Conservation (phyloP, 2,329 filamentous ascomycete genomes). For the Fusarium chaquense region DNA sequence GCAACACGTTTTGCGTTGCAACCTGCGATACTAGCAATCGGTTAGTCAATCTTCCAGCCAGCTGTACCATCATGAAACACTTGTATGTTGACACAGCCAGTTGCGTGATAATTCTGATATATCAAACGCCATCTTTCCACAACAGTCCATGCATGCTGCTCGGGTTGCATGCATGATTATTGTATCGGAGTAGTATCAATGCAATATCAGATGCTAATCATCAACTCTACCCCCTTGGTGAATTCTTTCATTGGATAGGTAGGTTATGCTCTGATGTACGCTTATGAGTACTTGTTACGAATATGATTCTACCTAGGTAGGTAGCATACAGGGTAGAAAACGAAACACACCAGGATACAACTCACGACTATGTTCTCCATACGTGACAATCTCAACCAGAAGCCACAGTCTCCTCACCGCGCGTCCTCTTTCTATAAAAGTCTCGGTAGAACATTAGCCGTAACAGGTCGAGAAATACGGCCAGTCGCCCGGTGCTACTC, state of each 20-base stretch:
- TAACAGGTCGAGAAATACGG: constrained; percentile 23
- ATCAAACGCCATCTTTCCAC: constrained; percentile 31
- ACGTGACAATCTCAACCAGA: not conserved
- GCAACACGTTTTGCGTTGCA: constrained; percentile 1
- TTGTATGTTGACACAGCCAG: constrained; percentile 14
- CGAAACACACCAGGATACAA: constrained; percentile 19
- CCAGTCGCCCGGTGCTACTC: constrained; percentile 17
- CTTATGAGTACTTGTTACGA: constrained; percentile 28
- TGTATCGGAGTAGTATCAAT: constrained; percentile 25
- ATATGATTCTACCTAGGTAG: constrained; percentile 20
- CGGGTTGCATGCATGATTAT: constrained; percentile 29
- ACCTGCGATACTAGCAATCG: constrained; percentile 9
- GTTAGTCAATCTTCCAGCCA: constrained; percentile 14
- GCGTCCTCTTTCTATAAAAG: constrained; percentile 10
- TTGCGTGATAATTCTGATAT: constrained; percentile 33
- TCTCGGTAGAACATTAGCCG: constrained; percentile 12
- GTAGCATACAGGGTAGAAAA: constrained; percentile 10
- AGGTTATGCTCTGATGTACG: constrained; percentile 17
- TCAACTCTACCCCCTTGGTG: constrained; percentile 15
- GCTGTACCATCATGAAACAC: constrained; percentile 33
- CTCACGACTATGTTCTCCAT: constrained; percentile 14
- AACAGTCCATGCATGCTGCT: constrained; percentile 28
- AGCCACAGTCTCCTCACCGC: not conserved
- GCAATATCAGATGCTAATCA: constrained; percentile 29
- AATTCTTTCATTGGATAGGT: constrained; percentile 38